Percentiles rank a stretch among this genome's conserved stretches.
These are phyloP conservation scores for Globisporangium irregulare DNA, from an alignment of 352 stramenopile species.

Conservation along the genomic window DNA sequence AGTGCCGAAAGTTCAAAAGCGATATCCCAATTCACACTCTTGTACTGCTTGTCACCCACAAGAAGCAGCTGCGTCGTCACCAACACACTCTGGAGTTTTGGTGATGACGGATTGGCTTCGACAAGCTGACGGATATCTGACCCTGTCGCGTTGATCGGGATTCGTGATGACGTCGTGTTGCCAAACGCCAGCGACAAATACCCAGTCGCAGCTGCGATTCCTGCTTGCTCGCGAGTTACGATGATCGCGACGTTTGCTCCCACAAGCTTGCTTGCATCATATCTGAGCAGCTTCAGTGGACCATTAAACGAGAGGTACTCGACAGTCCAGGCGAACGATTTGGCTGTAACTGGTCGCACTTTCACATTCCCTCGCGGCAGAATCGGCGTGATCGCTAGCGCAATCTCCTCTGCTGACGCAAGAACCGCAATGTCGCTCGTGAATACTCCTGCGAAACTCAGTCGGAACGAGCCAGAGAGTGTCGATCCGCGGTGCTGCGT, in stretches of 20 bases:
- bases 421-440: constrained; percentile 16
- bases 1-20: constrained; percentile 11
- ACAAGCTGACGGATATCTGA: background rate
- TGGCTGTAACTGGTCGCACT: constrained; percentile 15
- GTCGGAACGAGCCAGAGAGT: constrained; percentile 23
- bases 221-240: constrained; percentile 16
- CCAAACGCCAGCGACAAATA: constrained; percentile 6
- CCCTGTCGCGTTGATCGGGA: constrained; percentile 6
- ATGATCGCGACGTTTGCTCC: constrained; percentile 14
- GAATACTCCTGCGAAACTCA: constrained; percentile 24
- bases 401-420: constrained; percentile 19
- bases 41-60: constrained; percentile 1
- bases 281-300: constrained; percentile 12
- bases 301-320: constrained; percentile 25
- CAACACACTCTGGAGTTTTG: constrained; percentile 3
- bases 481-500: constrained; percentile 13
- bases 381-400: constrained; percentile 24
- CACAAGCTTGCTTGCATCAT: constrained; percentile 12
- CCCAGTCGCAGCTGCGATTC: constrained; percentile 2
- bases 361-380: constrained; percentile 14
- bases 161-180: background rate
- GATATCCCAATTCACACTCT: constrained; percentile 16
- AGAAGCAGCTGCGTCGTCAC: background rate
- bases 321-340: constrained; percentile 21
- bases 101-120: background rate